Percentiles rank a stretch among this genome's conserved stretches.
These are phyloP conservation scores for Coleophoma crateriformis DNA, from an alignment of 2,329 filamentous ascomycete species.

Conservation along the genomic window DNA sequence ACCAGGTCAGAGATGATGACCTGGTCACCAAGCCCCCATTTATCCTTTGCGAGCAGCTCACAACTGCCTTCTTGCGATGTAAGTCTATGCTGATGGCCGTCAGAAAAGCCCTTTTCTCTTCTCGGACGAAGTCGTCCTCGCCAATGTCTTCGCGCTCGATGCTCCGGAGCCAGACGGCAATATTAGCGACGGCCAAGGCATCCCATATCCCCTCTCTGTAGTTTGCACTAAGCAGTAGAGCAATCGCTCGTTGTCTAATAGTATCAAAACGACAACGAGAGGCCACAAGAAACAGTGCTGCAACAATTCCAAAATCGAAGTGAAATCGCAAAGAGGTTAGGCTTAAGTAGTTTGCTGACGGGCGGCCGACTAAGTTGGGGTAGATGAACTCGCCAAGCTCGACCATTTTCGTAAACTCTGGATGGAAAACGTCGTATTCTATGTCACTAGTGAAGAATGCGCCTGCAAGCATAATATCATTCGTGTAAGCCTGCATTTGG, in stretches of 20 bases:
- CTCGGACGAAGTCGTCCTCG: background rate
- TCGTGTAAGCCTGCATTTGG: background rate
- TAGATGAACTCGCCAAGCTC: slow-evolving; percentile 2
- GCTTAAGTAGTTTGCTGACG: background rate
- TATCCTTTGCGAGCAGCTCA: background rate
- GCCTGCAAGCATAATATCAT: slow-evolving; percentile 9
- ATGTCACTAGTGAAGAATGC: slow-evolving; percentile 9
- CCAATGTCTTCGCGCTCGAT: background rate
- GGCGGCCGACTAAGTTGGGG: background rate
- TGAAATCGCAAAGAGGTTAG: background rate
- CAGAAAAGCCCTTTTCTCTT: background rate
- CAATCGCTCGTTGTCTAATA: background rate
- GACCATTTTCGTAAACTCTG: slow-evolving; percentile 8
- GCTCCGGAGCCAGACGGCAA: background rate
- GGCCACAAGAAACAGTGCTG: background rate
- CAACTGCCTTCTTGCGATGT: background rate
- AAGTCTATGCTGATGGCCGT: background rate
- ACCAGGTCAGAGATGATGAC: background rate
- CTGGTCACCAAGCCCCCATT: background rate
- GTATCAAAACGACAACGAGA: background rate
- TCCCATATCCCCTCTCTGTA: background rate
- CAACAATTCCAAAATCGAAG: background rate
- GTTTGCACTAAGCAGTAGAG: background rate
- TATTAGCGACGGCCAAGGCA: background rate
- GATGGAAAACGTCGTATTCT: slow-evolving; percentile 9